Evolutionary conservation across 352 stramenopile genomes (phyloP).

Genomic region (Phytophthora hibernalis): DNA sequence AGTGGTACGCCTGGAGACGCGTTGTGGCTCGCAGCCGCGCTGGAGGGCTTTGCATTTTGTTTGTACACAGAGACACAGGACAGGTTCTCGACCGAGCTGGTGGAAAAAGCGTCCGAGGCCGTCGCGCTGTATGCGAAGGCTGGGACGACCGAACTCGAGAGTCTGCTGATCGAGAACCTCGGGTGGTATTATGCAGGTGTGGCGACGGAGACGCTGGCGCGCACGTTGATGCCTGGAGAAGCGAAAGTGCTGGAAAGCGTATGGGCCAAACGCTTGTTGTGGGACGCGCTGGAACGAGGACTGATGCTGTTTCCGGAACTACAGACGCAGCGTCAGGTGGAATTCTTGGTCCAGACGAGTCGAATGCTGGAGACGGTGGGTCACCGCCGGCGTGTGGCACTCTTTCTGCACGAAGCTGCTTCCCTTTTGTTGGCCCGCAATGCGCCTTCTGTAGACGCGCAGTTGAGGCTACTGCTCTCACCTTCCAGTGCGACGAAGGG

Average conservation of each 20-base stretch:
- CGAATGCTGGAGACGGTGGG: slow-evolving; percentile 73
- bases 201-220: slow-evolving; percentile 24
- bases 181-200: slow-evolving; percentile 78
- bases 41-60: slow-evolving; percentile 81
- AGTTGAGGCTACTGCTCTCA: slow-evolving; percentile 31
- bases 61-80: slow-evolving; percentile 54
- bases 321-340: slow-evolving; percentile 52
- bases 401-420: slow-evolving; percentile 79
- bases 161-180: slow-evolving; percentile 69
- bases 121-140: slow-evolving; percentile 71
- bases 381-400: slow-evolving; percentile 64
- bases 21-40: slow-evolving; percentile 80
- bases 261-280: slow-evolving; percentile 78
- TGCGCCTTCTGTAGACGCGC: slow-evolving; percentile 18
- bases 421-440: slow-evolving; percentile 53
- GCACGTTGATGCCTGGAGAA: slow-evolving; percentile 26
- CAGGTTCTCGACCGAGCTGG: slow-evolving; percentile 76
- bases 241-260: slow-evolving; percentile 60
- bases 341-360: slow-evolving; percentile 72
- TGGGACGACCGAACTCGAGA: slow-evolving; percentile 74
- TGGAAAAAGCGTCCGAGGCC: slow-evolving; percentile 83
- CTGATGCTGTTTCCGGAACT: slow-evolving; percentile 63
- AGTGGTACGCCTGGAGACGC: slow-evolving; percentile 58
- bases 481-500: slow-evolving; percentile 29
- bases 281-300: slow-evolving; percentile 71